A percentile compares a stretch with the other conserved stretches of the same genome.
phyloP scores from a whole-genome alignment of 306 rosid genomes.

The Arachis stenosperma region DNA sequence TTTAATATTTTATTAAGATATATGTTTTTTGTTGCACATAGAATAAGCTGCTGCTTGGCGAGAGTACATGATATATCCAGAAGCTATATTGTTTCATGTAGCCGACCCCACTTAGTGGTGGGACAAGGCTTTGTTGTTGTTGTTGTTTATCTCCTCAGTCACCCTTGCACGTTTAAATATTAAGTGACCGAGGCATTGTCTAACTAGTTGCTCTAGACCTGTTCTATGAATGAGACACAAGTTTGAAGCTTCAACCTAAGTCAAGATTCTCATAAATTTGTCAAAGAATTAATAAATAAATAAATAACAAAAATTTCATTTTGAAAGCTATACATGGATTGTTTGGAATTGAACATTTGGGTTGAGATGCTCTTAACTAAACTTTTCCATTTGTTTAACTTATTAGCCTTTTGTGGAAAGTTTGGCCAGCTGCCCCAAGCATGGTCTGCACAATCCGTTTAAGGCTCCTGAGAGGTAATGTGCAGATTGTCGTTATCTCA shows the following conservation, averaged over 20 bases:
- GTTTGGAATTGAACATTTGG: slow-evolving; percentile 23
- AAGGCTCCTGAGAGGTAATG: slow-evolving; percentile 93
- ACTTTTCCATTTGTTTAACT: slow-evolving; percentile 36
- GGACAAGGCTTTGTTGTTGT: too few species aligned
- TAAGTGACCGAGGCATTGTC: slow-evolving; percentile 28
- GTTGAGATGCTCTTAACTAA: slow-evolving; percentile 29
- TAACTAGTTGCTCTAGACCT: slow-evolving; percentile 12
- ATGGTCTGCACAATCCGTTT: slow-evolving; percentile 94
- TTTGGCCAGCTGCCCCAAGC: slow-evolving; percentile 89
- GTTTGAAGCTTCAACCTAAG: slow-evolving; percentile 28
- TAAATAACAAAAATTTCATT: slow-evolving; percentile 15
- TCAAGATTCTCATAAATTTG: slow-evolving; percentile 28
- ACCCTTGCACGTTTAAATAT: slow-evolving; percentile 25
- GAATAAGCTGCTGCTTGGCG: background rate
- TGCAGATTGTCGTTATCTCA: slow-evolving; percentile 24
- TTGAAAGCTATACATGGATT: slow-evolving; percentile 28
- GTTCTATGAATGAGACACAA: slow-evolving; percentile 1
- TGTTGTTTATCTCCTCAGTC: background rate
- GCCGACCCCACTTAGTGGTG: too few species aligned
- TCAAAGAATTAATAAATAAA: background rate
- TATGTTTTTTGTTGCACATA: slow-evolving; percentile 19
- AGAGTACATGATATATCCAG: slow-evolving; percentile 5
- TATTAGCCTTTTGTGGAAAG: slow-evolving; percentile 85
- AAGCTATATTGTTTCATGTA: slow-evolving; percentile 12
- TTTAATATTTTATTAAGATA: slow-evolving; percentile 26